phyloP scores from a whole-genome alignment of 2,329 filamentous ascomycete species.

The Clarireedia sp. region DNA sequence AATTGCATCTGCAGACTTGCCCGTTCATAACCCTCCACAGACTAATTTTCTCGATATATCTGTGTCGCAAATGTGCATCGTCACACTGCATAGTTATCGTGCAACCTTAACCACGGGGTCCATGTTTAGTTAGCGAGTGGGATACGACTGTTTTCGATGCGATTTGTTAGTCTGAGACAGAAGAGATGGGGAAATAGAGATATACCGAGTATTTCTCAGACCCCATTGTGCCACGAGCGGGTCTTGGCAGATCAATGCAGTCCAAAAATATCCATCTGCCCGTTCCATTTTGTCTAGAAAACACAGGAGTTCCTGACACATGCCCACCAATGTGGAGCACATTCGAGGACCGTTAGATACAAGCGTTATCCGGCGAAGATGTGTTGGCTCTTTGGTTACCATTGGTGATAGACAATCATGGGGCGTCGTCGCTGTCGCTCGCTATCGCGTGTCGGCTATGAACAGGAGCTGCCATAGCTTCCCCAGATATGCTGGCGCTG shows the following conservation, averaged over 20 bases:
- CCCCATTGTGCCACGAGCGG: slow-evolving; percentile 19
- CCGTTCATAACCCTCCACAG: slow-evolving; percentile 33
- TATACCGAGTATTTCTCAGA: slow-evolving; percentile 17
- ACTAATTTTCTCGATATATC: slow-evolving; percentile 31
- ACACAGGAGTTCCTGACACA: slow-evolving; percentile 7
- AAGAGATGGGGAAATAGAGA: neutral
- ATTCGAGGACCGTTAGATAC: slow-evolving; percentile 14
- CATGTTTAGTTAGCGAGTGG: slow-evolving; percentile 34
- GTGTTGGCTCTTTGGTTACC: slow-evolving; percentile 9
- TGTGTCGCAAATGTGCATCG: slow-evolving; percentile 31
- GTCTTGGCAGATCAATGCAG: slow-evolving; percentile 16
- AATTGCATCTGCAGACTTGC: slow-evolving; percentile 23
- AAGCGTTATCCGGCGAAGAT: slow-evolving; percentile 19
- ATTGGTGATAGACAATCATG: neutral
- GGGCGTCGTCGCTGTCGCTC: neutral
- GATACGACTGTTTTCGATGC: slow-evolving; percentile 26
- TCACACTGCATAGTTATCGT: slow-evolving; percentile 37
- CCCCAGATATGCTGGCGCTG: too few species aligned
- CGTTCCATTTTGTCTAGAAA: too few species aligned
- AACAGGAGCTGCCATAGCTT: too few species aligned
- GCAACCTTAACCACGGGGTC: slow-evolving; percentile 39
- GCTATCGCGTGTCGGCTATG: neutral
- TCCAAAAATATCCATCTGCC: slow-evolving; percentile 7
- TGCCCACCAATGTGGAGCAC: slow-evolving; percentile 4
- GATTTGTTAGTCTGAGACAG: neutral